Base-by-base conservation (phyloP, 257 asterid genomes). In the Penstemon davidsonii region DNA sequence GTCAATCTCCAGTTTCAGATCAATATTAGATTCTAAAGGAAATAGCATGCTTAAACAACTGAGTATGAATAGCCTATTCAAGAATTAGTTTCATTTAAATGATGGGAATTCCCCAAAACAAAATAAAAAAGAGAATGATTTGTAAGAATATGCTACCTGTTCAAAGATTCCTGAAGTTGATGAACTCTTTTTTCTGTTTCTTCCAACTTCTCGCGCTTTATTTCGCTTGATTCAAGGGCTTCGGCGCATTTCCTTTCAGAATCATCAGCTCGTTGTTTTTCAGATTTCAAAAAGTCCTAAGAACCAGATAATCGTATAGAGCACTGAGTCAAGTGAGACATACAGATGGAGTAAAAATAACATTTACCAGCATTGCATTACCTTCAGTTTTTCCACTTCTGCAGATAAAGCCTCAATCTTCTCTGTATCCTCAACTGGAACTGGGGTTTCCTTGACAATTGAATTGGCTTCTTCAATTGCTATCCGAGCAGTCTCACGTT, bases 141-240 rank as follows among this genome's bases (percentile, higher is more conserved):
- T 64, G 71, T 57, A 73, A 78, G 74, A 63, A 63, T 49, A 76
- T 57, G 67, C 68, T 82, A 91, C 99, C 96, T 94, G 90, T 74
- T 88, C 79, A 91, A 71, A 66, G 97, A 83, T 68, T 91, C 97
- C 87, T 94, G 96, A 78, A 94, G 96, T 68, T 87, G 93, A 40
- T 82, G 79, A 73, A 83, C 93, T 79, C 83, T 78, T 75, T 79
- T 94, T 78, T 94, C 95, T 50, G 96, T 81, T 74, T 94, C 97
- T 72, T 91, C 99, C 59, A 94, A 73, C 86, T 88, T 87, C 81
- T 79, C 86, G 74, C 79, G 84, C 88, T 85, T 94, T 72, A 79
- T 93, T 67, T 87, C 90, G 54, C 79, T 82, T 78, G 84, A 82
- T 81, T 75, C 86, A 73, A 75, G 80, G 74, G 88, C 83, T 72